A percentile compares a stretch with the other conserved stretches of the same genome.
Evolutionary conservation across 1,139 yeast species (phyloP).

Genomic region (Hemisphaericaspora xylofermentans): DNA sequence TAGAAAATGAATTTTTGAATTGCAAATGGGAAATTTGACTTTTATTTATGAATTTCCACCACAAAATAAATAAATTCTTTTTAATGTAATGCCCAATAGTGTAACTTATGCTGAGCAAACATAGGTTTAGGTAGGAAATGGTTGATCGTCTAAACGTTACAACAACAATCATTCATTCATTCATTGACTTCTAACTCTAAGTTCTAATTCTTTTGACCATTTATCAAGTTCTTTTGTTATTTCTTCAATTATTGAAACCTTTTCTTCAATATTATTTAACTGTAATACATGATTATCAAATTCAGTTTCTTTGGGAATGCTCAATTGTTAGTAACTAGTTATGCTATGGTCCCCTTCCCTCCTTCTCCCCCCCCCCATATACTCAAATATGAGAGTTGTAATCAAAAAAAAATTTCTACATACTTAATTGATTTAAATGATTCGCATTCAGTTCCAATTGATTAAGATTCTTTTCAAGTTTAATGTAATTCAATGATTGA

Average conservation of each 20-base stretch:
- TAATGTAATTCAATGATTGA: slow-evolving; percentile 56
- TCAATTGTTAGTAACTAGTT: slow-evolving; percentile 11
- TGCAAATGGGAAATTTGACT: too few species aligned
- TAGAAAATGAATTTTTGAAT: too few species aligned
- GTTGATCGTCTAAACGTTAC: too few species aligned
- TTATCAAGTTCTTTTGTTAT: slow-evolving; percentile 56
- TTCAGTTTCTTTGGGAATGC: slow-evolving; percentile 26
- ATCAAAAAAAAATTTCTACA: slow-evolving; percentile 22
- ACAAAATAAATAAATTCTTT: too few species aligned
- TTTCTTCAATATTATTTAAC: slow-evolving; percentile 44
- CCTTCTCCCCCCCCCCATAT: too few species aligned
- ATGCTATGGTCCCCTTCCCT: too few species aligned
- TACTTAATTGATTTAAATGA: slow-evolving; percentile 30
- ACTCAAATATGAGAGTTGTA: too few species aligned
- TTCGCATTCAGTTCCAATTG: slow-evolving; percentile 35
- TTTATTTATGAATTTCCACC: too few species aligned
- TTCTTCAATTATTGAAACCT: slow-evolving; percentile 44
- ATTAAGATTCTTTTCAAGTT: slow-evolving; percentile 49
- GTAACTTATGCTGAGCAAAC: too few species aligned
- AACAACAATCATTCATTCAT: too few species aligned
- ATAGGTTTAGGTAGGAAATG: too few species aligned
- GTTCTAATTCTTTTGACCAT: slow-evolving; percentile 56
- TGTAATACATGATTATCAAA: slow-evolving; percentile 27
- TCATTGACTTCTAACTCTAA: background rate
- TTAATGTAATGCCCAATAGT: too few species aligned